Base-by-base conservation (phyloP, 2,329 filamentous ascomycete species). In the Colletotrichum lindemuthianum region DNA sequence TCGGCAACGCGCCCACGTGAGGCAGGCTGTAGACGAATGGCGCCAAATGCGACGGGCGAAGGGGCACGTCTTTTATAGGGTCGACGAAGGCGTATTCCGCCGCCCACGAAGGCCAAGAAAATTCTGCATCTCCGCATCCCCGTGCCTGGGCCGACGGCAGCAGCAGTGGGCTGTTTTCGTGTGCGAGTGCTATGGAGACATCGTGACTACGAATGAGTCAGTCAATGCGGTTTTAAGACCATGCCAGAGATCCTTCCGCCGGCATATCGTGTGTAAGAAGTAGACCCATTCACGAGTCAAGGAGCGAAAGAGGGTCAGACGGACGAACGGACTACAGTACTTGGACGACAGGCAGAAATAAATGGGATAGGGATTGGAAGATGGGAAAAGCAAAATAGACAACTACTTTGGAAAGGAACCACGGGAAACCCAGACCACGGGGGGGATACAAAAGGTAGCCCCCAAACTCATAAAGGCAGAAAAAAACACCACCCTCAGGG, bases 151-250 rank as follows among this genome's bases (percentile, higher is more conserved):
- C 8, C 16, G 15, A 45, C 48, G 48, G 56, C 50, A 77, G 80
- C 32, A 85, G 77, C 33, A 74, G 73, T 2, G 81, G 81, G 8
- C 76, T 69, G 4, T 74, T 75, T 59, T 85, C 82, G 66, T 82
- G 81, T 2, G 81, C 79, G 16, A 84, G 70, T 2, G 83, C 79
- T 63, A 86, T 82, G 15, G 76, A 76, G 13, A 80, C 74, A 64
- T 86, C 83, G 66, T 81, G 74, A 24, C 82, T 84, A 50, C 45
- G 48, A 48, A 63, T 57, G 63, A 61, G 59, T 58, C 59, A 59
- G 63, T 64, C 37, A 32, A 40, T 39, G 53, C 43, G 49, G 41
- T 36, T 54, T 36, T 39, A 57, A 41, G 45, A 15, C 50, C 63
- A 47, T 47, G 16, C 48, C 47, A 50, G 37, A 57, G 39, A 4